A percentile compares a stretch with the other conserved stretches of the same genome.
These are phyloP conservation scores for Striga asiatica DNA, from an alignment of 257 asterid species.

Conservation along the genomic window DNA sequence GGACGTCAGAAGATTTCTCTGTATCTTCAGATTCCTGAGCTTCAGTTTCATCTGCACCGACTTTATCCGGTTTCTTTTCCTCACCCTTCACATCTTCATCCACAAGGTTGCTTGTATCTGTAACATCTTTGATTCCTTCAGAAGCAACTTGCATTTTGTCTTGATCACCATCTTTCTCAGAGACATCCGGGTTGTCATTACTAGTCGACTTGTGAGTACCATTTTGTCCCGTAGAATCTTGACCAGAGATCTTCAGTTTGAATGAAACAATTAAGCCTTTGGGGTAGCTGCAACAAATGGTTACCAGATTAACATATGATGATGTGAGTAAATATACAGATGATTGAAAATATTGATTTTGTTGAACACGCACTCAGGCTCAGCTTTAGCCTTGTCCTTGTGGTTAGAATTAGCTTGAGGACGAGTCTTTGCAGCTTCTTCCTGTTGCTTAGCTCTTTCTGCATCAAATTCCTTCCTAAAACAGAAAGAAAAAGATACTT, in stretches of 20 bases:
- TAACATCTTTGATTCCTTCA: conserved; percentile 22
- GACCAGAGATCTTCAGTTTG: conserved; percentile 47
- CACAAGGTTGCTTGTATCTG: too few species aligned
- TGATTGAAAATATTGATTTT: background rate
- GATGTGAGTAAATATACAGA: background rate
- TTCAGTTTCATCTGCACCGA: conserved; percentile 27
- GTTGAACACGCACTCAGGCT: conserved; percentile 47
- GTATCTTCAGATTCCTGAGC: conserved; percentile 27
- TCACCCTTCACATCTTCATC: conserved; percentile 28
- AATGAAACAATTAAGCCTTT: conserved; percentile 77
- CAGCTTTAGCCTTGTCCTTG: conserved; percentile 36
- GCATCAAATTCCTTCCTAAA: conserved; percentile 64
- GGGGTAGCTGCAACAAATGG: conserved; percentile 56
- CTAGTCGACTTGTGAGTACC: conserved; percentile 26
- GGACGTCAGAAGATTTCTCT: conserved; percentile 27
- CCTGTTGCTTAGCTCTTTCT: conserved; percentile 68
- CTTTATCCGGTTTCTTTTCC: conserved; percentile 26
- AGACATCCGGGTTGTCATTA: conserved; percentile 21
- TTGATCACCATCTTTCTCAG: conserved; percentile 30
- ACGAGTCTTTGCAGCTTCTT: conserved; percentile 33
- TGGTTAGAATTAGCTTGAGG: conserved; percentile 34
- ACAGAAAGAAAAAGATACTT: conserved; percentile 9
- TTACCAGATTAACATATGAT: conserved; percentile 4
- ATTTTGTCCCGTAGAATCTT: conserved; percentile 30
- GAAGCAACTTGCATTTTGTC: conserved; percentile 20